These are phyloP conservation scores for Ochromonas danica DNA, from an alignment of 108 stramenopile genomes.

Conservation along the genomic window DNA sequence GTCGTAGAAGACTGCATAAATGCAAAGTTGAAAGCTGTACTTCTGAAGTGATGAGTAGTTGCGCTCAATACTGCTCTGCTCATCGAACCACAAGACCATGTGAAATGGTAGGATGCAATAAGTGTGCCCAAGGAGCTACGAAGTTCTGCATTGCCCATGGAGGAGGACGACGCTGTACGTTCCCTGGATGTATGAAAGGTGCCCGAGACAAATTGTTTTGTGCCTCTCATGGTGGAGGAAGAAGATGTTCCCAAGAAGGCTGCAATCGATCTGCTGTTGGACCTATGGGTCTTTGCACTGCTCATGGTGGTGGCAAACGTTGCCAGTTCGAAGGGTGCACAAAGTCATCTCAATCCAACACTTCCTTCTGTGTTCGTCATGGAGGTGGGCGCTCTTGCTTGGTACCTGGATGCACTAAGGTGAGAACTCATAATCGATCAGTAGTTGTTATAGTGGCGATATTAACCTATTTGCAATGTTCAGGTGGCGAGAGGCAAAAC, in stretches of 20 bases:
- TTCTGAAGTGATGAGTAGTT: no score
- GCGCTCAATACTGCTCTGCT: no score
- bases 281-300: constrained; percentile 78
- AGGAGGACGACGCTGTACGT: constrained; percentile 35
- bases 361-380: constrained; percentile 22
- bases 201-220: constrained; percentile 47
- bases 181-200: constrained; percentile 84
- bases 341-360: constrained; percentile 30
- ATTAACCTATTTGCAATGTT: neutral
- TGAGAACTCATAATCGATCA: neutral
- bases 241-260: constrained; percentile 58
- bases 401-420: constrained; percentile 9
- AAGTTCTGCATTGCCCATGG: no score
- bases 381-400: constrained; percentile 19
- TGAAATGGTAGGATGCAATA: no score
- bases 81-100: no score
- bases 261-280: constrained; percentile 94
- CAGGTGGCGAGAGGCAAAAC: neutral
- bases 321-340: constrained; percentile 46
- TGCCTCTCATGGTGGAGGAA: constrained; percentile 40
- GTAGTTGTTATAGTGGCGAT: neutral
- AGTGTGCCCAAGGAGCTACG: no score
- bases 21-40: no score
- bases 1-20: no score
- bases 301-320: constrained; percentile 52